A percentile compares a stretch with the other conserved stretches of the same genome.
Evolutionary conservation across 176 grass and related monocot species (phyloP).

Genomic region (Pontederia crassipes): DNA sequence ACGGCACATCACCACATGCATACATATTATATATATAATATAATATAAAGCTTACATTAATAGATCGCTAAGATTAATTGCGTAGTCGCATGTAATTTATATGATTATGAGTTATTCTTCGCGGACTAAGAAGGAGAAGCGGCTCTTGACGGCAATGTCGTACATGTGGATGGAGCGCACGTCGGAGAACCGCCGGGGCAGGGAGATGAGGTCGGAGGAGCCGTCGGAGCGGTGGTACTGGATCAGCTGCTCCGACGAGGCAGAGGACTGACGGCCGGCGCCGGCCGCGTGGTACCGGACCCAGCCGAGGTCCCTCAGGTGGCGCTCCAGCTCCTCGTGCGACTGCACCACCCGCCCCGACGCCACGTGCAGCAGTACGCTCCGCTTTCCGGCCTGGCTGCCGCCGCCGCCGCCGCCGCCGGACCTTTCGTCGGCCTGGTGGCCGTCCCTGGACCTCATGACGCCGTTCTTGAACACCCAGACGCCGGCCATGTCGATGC

Average conservation of each 20-base stretch:
- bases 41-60: too few species aligned
- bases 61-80: too few species aligned
- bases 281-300: background rate
- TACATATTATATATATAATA: too few species aligned
- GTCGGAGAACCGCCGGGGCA: constrained; percentile 6
- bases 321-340: background rate
- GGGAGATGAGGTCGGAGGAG: constrained; percentile 13
- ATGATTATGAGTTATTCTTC: background rate
- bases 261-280: background rate
- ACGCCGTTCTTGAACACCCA: constrained; percentile 15
- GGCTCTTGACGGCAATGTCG: constrained; percentile 17
- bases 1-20: too few species aligned
- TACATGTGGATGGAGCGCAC: constrained; percentile 10
- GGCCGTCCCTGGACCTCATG: background rate
- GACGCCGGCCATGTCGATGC: background rate
- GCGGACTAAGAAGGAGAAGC: constrained; percentile 4
- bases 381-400: background rate
- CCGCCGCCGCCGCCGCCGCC: background rate
- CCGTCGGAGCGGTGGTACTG: constrained; percentile 7
- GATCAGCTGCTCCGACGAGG: background rate
- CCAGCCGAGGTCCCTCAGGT: constrained; percentile 3
- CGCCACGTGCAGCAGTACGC: background rate
- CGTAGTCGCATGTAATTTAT: too few species aligned
- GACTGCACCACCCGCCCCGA: background rate
- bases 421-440: background rate